A percentile compares a stretch with the other conserved stretches of the same genome.
phyloP scores from a whole-genome alignment of 129 eudicot genomes.

The Centella asiatica region DNA sequence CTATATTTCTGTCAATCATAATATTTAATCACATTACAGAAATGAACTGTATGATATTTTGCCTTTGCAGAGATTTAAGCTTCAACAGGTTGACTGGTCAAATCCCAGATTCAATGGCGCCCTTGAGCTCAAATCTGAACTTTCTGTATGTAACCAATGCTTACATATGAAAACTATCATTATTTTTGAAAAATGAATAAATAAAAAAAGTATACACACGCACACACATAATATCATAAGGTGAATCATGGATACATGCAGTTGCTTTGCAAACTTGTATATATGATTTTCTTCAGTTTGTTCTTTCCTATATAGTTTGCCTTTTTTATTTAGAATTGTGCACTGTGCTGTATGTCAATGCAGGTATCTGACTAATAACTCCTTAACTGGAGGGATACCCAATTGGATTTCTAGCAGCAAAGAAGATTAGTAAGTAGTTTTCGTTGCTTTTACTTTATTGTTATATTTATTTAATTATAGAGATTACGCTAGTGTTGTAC shows the following conservation, averaged over 20 bases:
- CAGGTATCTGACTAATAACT: constrained; percentile 56
- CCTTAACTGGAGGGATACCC: constrained; percentile 54
- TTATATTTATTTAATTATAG: not conserved
- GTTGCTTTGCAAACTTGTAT: not conserved
- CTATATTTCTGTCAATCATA: not conserved
- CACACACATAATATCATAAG: not conserved
- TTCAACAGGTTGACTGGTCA: constrained; percentile 35
- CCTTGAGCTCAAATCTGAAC: not conserved
- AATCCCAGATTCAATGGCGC: constrained; percentile 21
- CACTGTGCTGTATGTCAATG: constrained; percentile 15
- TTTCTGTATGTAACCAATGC: constrained; percentile 16
- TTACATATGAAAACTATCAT: not conserved
- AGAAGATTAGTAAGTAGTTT: constrained; percentile 30
- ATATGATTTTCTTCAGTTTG: not conserved
- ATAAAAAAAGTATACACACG: too few species aligned
- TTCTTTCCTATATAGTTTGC: not conserved
- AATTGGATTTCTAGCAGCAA: constrained; percentile 31
- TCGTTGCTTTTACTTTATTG: constrained; percentile 4
- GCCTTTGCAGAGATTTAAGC: constrained; percentile 37
- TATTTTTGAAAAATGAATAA: too few species aligned
- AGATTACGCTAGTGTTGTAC: not conserved
- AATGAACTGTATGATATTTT: not conserved
- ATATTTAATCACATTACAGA: not conserved
- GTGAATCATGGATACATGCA: too few species aligned
- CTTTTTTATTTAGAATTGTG: not conserved